phyloP scores from a whole-genome alignment of 495 filamentous ascomycete species.

The Lasiosphaeria hispida region DNA sequence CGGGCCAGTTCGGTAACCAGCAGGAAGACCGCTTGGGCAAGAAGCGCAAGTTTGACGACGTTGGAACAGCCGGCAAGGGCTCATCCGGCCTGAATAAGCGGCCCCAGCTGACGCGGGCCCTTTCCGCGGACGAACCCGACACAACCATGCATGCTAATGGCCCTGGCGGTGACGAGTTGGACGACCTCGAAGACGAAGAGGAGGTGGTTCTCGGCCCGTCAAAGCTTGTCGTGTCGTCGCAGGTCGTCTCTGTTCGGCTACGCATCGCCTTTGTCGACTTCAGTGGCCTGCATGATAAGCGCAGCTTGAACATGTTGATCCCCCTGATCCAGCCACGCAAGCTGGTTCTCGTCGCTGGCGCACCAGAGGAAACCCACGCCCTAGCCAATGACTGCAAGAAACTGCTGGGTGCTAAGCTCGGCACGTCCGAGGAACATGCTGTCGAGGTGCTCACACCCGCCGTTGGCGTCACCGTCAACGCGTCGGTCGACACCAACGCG shows the following conservation, averaged over 20 bases:
- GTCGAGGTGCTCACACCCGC: slow-evolving; percentile 75
- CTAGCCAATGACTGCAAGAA: slow-evolving; percentile 80
- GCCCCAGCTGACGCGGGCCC: slow-evolving; percentile 34
- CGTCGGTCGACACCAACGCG: slow-evolving; percentile 95
- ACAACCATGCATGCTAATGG: slow-evolving; percentile 39
- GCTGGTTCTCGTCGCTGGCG: slow-evolving; percentile 82
- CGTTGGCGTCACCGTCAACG: slow-evolving; percentile 70
- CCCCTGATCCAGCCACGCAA: slow-evolving; percentile 93
- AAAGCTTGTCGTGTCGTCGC: slow-evolving; percentile 62
- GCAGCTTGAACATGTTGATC: slow-evolving; percentile 89
- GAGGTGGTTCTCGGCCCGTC: slow-evolving; percentile 66
- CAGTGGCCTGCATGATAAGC: slow-evolving; percentile 86
- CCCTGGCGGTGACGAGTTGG: slow-evolving; percentile 48
- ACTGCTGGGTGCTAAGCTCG: slow-evolving; percentile 57
- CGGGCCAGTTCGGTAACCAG: slow-evolving; percentile 43
- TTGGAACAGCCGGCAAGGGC: slow-evolving; percentile 44
- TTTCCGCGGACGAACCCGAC: slow-evolving; percentile 43
- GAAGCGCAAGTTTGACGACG: slow-evolving; percentile 90
- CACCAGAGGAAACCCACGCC: slow-evolving; percentile 67
- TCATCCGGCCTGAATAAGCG: slow-evolving; percentile 37
- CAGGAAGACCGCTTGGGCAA: slow-evolving; percentile 72
- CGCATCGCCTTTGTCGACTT: slow-evolving; percentile 88
- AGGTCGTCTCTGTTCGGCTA: slow-evolving; percentile 63
- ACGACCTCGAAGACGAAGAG: slow-evolving; percentile 54
- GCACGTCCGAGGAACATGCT: slow-evolving; percentile 39